Evolutionary conservation across 2,329 filamentous ascomycete species (phyloP).

Genomic region (Nakataea oryzae): DNA sequence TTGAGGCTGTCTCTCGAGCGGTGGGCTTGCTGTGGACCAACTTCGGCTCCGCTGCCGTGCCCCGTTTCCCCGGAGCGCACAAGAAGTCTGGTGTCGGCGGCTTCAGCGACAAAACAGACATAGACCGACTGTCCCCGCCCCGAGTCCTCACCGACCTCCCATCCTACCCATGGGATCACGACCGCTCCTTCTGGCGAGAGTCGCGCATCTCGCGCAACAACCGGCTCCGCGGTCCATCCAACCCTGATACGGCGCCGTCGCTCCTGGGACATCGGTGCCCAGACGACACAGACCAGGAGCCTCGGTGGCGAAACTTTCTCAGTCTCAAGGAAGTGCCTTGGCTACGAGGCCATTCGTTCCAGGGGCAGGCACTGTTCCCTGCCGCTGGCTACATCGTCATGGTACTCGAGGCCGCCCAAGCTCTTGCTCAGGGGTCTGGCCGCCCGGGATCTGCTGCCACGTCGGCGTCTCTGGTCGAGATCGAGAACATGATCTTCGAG

Average conservation of each 20-base stretch:
- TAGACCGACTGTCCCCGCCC: conserved; percentile 25
- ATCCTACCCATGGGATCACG: conserved; percentile 36
- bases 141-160: conserved; percentile 32
- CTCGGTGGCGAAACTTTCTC: conserved; percentile 16
- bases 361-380: conserved; percentile 26
- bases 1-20: conserved; percentile 6
- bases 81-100: conserved; percentile 12
- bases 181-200: conserved; percentile 4
- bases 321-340: conserved; percentile 19
- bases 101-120: conserved; percentile 1
- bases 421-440: no score
- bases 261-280: conserved; percentile 5
- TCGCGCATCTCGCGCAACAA: conserved; percentile 1
- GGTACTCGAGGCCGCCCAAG: conserved; percentile 1
- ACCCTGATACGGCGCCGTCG: background rate
- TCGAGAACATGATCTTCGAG: background rate
- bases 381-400: background rate
- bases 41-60: conserved; percentile 3
- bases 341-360: conserved; percentile 25
- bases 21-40: conserved; percentile 8
- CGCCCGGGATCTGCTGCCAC: no score
- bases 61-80: background rate
- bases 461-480: background rate
- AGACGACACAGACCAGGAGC: conserved; percentile 12
- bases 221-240: background rate